A percentile compares a stretch with the other conserved stretches of the same genome.
These are phyloP conservation scores for Ophiocordyceps polyrhachis-furcata DNA, from an alignment of 2,329 filamentous ascomycete genomes.

Conservation along the genomic window DNA sequence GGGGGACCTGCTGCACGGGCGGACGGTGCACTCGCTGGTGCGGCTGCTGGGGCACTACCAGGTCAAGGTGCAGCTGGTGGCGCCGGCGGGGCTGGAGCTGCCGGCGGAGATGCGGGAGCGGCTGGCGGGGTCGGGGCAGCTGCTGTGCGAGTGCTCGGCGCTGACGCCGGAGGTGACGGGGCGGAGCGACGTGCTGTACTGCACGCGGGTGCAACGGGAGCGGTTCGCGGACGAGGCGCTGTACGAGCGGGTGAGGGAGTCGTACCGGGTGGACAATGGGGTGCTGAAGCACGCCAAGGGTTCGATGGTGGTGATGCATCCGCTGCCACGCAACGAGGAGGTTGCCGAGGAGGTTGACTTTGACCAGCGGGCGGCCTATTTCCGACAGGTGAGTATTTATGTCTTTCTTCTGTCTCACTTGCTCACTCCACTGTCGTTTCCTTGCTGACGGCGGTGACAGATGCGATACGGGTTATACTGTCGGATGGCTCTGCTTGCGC, in stretches of 20 bases:
- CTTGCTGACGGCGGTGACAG: constrained; percentile 34
- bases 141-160: constrained; percentile 55
- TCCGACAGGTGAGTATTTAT: constrained; percentile 67
- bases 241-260: constrained; percentile 77
- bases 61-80: constrained; percentile 80
- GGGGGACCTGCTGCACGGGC: constrained; percentile 82
- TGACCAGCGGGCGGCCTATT: constrained; percentile 92
- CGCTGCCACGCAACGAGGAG: constrained; percentile 82
- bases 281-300: constrained; percentile 81
- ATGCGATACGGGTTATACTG: constrained; percentile 97
- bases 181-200: constrained; percentile 83
- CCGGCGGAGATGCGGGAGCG: constrained; percentile 56
- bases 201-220: constrained; percentile 92
- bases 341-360: constrained; percentile 93
- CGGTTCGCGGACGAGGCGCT: constrained; percentile 64
- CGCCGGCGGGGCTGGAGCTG: constrained; percentile 60
- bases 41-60: constrained; percentile 93
- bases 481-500: constrained; percentile 87
- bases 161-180: constrained; percentile 78
- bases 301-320: constrained; percentile 90
- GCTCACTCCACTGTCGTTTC: background rate
- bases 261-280: constrained; percentile 76
- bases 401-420: background rate
- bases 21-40: constrained; percentile 86
- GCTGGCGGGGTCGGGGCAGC: constrained; percentile 55